Evolutionary conservation across 2,329 filamentous ascomycete species (phyloP).

Genomic region (Colletotrichum magnum): DNA sequence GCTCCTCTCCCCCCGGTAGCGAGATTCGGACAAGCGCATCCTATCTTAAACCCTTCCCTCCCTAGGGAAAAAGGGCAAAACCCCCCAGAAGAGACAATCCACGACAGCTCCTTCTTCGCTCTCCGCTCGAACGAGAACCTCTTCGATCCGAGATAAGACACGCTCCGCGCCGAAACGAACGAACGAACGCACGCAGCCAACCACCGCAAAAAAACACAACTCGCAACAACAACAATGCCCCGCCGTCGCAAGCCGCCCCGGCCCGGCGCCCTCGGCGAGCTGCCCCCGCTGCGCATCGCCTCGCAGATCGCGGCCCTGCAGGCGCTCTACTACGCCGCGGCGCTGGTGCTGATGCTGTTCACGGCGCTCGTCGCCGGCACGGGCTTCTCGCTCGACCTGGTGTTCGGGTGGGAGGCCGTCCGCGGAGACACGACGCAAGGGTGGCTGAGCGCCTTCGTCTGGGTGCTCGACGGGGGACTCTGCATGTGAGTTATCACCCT

Average conservation of each 20-base stretch:
- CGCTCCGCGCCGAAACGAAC: no score
- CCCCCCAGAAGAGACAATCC: not conserved
- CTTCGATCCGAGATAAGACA: no score
- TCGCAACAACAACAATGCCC: constrained; percentile 58
- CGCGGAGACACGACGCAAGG: constrained; percentile 74
- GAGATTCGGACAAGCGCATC: constrained; percentile 27
- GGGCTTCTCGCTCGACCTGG: constrained; percentile 65
- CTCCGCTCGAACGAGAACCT: not conserved
- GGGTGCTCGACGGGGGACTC: constrained; percentile 69
- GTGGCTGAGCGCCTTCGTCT: constrained; percentile 71
- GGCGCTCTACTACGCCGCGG: constrained; percentile 66
- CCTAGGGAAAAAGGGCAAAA: not conserved
- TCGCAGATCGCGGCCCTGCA: constrained; percentile 72
- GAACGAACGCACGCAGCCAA: no score
- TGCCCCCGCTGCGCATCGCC: constrained; percentile 73
- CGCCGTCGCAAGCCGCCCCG: constrained; percentile 71
- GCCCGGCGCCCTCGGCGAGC: constrained; percentile 71
- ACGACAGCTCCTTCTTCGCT: not conserved
- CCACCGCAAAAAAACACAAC: not conserved
- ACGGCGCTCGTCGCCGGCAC: constrained; percentile 71
- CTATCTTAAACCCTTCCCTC: constrained; percentile 10
- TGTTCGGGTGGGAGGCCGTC: constrained; percentile 72
- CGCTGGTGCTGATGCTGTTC: constrained; percentile 69
- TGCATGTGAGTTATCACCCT: constrained; percentile 58
- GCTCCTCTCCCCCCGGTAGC: constrained; percentile 28